A percentile compares a stretch with the other conserved stretches of the same genome.
Conservation (phyloP, 1,139 yeast genomes). For the Scheffersomyces quercinus region DNA sequence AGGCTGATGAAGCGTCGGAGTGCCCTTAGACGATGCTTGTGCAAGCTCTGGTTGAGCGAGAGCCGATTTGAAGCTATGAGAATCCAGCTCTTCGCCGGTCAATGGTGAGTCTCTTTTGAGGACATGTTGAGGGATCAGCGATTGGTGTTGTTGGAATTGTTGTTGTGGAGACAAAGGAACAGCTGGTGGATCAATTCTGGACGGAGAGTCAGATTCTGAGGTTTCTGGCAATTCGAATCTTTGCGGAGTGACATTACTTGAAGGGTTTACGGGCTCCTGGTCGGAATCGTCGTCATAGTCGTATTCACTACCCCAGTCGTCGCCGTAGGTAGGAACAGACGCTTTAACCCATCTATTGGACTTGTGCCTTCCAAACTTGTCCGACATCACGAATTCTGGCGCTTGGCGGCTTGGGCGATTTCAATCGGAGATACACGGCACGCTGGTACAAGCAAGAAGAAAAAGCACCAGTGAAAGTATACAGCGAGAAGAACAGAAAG, state of each 20-base stretch:
- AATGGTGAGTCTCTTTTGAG: too few relatives aligned
- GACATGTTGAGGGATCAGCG: too few relatives aligned
- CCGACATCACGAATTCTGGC: constrained; percentile 28
- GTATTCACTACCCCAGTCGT: constrained; percentile 54
- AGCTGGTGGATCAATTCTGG: too few relatives aligned
- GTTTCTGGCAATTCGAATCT: constrained; percentile 5
- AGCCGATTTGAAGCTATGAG: too few relatives aligned
- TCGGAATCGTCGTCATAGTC: constrained; percentile 25
- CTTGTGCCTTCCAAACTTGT: constrained; percentile 53
- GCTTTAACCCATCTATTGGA: constrained; percentile 69
- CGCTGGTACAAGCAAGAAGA: neutral
- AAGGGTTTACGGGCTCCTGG: constrained; percentile 1
- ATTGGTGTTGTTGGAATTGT: too few relatives aligned
- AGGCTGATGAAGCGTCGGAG: too few relatives aligned
- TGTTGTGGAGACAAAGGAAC: too few relatives aligned
- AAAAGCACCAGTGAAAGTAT: neutral
- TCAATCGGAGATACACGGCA: neutral
- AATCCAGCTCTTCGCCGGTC: too few relatives aligned
- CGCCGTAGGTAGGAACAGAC: constrained; percentile 58
- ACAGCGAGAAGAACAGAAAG: neutral
- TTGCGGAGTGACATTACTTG: constrained; percentile 8
- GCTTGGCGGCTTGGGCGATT: neutral
- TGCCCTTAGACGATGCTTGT: too few relatives aligned
- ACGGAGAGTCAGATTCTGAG: neutral
- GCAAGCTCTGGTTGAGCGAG: too few relatives aligned